These are phyloP conservation scores for Candida succiphila DNA, from an alignment of 805 yeast genomes.

Conservation along the genomic window DNA sequence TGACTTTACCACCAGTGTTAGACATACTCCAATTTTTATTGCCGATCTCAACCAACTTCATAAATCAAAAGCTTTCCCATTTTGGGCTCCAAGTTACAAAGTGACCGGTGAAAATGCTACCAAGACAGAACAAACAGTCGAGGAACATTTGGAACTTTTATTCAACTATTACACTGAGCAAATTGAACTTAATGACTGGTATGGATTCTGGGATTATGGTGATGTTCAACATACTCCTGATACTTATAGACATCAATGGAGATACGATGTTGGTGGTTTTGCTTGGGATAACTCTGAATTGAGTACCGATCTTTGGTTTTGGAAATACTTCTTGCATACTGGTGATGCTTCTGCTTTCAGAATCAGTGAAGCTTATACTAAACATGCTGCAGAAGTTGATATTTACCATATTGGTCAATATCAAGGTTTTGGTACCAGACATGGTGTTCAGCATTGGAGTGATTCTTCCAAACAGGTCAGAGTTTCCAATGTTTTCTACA, in stretches of 20 bases:
- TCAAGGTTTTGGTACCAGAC: conserved; percentile 3
- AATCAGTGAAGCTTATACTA: conserved; percentile 2
- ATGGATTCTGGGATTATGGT: conserved; percentile 6
- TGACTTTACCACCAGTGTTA: not conserved
- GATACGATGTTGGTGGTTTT: conserved; percentile 4
- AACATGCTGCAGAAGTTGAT: conserved; percentile 4
- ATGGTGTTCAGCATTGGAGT: conserved; percentile 4
- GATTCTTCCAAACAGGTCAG: conserved; percentile 3
- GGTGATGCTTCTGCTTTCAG: conserved; percentile 1
- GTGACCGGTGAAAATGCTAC: not conserved
- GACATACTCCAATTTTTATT: conserved; percentile 1
- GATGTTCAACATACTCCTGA: conserved; percentile 3
- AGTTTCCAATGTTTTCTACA: conserved; percentile 2
- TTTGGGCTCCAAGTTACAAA: conserved; percentile 3
- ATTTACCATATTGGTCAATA: conserved; percentile 1
- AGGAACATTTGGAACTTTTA: not conserved
- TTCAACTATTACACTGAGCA: conserved; percentile 1
- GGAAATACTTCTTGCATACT: conserved; percentile 2
- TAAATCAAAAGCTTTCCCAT: not conserved
- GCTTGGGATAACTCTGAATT: conserved; percentile 2
- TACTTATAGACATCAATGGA: conserved; percentile 5
- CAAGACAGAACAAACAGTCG: conserved; percentile 1
- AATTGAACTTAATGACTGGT: conserved; percentile 2
- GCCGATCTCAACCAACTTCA: conserved; percentile 1
- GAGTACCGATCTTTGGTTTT: conserved; percentile 3